phyloP scores from a whole-genome alignment of 106 monocot genomes.

The Amphibolis antarctica region DNA sequence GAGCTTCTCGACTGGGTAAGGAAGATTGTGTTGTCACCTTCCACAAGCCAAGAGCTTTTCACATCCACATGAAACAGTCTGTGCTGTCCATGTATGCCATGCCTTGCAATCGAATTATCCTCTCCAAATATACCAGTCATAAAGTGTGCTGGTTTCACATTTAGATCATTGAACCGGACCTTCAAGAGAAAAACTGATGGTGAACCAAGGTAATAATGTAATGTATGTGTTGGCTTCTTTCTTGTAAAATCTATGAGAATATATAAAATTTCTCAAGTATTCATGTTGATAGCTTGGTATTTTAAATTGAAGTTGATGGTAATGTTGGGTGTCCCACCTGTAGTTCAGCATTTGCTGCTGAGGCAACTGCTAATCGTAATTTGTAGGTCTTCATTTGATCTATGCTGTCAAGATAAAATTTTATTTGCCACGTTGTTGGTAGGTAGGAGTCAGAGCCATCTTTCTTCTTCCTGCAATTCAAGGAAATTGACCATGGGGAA shows the following conservation, averaged over 20 bases:
- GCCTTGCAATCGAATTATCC: slow-evolving; percentile 21
- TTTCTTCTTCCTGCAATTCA: slow-evolving; percentile 8
- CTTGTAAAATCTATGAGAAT: too few species aligned
- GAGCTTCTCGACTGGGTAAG: slow-evolving; percentile 11
- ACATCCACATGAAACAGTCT: slow-evolving; percentile 10
- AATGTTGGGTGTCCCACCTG: slow-evolving; percentile 2
- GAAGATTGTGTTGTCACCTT: slow-evolving; percentile 19
- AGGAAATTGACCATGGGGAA: background rate
- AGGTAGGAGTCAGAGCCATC: slow-evolving; percentile 6
- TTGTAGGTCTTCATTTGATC: slow-evolving; percentile 2
- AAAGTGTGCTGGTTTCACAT: slow-evolving; percentile 9
- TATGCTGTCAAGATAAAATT: slow-evolving; percentile 6
- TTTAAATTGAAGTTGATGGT: too few species aligned
- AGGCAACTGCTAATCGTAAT: slow-evolving; percentile 12
- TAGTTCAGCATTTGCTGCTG: slow-evolving; percentile 8
- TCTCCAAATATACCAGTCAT: slow-evolving; percentile 7
- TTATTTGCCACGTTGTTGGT: slow-evolving; percentile 19
- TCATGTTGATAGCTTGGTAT: too few species aligned
- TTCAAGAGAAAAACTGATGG: background rate
- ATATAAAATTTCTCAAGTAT: too few species aligned
- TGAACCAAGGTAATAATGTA: too few species aligned
- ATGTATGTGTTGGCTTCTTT: too few species aligned
- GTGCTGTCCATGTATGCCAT: slow-evolving; percentile 17
- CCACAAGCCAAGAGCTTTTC: slow-evolving; percentile 10
- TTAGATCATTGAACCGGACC: slow-evolving; percentile 14